Base-by-base conservation (phyloP, 176 grass and related monocot species). In the Aegilops speltoides region DNA sequence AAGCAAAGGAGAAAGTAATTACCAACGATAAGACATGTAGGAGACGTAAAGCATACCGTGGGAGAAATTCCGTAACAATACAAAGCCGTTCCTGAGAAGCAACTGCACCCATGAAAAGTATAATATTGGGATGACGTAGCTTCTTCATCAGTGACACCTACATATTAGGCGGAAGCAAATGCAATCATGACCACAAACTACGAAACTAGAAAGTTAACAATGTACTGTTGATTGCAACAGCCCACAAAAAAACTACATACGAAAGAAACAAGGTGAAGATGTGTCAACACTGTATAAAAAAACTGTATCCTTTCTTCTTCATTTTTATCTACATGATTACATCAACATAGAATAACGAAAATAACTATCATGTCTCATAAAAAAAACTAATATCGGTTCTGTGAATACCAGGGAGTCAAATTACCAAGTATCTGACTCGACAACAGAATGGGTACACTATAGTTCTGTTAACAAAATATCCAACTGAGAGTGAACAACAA, bases 81-180 rank as follows among this genome's bases (percentile, higher is more conserved):
- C 93, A 96, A 77, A 98, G 96, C 32, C 87, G 88, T 87, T 96
- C 86, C 10, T 83, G 86, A 96, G 96, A 96, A n/a, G 90, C 85
- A 81, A 96, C 93, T 65, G 90, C 96, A 63, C 96, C 96, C 96
- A 98, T 98, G 82, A 98, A 98, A 40, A 98, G 93, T 77, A 98
- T 86, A 87, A 91, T 93, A 75, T 98, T 98, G 67, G 96, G 96
- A 92, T 98, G 96, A 1, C 93, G 87, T 83, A 98, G 78, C 78
- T 88, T 96, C 82, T 98, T 98, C 96, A 98, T 96, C 70, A 98
- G 78, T 20, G 93, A 94, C 79, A 98, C 93, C 96, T 98, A 73
- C 61, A 19, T 17, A 69, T 80, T 62, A 34, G 67, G 73, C 16
- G 4, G 7, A 75, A 19, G 16, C 4, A 34, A 66, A 26, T 11